phyloP scores from a whole-genome alignment of 139 green algal genomes.

The Chlorella ohadii region DNA sequence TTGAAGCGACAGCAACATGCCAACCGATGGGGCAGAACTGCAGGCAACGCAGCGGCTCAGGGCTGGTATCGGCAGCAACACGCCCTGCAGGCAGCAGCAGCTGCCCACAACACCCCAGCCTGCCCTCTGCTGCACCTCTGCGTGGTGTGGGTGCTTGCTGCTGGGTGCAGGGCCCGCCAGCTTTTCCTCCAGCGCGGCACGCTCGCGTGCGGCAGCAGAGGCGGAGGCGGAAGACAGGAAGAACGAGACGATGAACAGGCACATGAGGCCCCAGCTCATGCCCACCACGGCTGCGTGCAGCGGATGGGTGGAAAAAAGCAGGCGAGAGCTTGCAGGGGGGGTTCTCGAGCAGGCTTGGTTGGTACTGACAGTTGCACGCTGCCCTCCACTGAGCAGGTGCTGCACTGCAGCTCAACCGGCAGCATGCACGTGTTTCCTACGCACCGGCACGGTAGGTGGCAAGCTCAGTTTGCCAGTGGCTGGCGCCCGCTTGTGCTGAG shows the following conservation, averaged over 20 bases:
- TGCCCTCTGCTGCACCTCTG: no score
- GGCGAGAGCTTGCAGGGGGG: background rate
- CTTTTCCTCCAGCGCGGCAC: no score
- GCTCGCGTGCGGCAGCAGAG: constrained; percentile 1
- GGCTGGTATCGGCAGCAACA: no score
- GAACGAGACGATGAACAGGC: constrained; percentile 12
- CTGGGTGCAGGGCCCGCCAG: background rate
- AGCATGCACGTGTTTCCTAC: no score
- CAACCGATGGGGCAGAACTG: no score
- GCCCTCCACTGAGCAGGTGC: no score
- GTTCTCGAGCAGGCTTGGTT: background rate
- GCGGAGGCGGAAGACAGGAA: background rate
- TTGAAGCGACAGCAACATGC: no score
- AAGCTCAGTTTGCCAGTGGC: background rate
- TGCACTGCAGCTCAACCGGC: no score
- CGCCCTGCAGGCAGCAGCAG: no score
- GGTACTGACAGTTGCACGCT: no score
- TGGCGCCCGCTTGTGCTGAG: background rate
- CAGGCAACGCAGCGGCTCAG: no score
- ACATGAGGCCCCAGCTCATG: background rate
- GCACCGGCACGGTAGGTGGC: background rate
- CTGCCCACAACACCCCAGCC: no score
- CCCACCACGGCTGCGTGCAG: constrained; percentile 13
- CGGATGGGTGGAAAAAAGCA: background rate
- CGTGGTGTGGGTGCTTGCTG: background rate